These are phyloP conservation scores for Didymella arachidicola DNA, from an alignment of 2,329 filamentous ascomycete genomes.

Conservation along the genomic window DNA sequence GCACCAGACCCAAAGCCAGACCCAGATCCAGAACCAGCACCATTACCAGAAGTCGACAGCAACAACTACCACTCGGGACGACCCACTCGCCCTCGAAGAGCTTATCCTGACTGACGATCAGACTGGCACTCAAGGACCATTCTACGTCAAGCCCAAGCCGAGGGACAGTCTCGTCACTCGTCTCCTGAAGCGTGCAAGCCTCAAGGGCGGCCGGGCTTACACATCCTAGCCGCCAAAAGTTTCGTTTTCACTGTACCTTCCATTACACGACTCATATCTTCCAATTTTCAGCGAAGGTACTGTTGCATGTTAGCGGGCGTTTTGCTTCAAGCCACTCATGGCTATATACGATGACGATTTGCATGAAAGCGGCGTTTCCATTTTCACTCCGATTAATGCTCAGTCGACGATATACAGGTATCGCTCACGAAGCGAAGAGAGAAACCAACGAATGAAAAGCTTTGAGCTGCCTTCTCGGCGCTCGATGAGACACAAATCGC, in stretches of 20 bases:
- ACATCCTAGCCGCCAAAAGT: constrained; percentile 12
- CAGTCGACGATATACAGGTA: constrained; percentile 1
- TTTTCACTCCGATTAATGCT: constrained; percentile 5
- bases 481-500: constrained; percentile 8
- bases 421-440: not conserved
- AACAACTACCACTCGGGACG: constrained; percentile 47
- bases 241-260: not conserved
- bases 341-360: constrained; percentile 33
- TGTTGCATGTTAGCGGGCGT: constrained; percentile 40
- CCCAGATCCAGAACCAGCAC: constrained; percentile 8
- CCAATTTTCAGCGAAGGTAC: constrained; percentile 11
- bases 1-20: constrained; percentile 14
- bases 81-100: constrained; percentile 64
- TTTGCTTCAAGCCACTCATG: constrained; percentile 21
- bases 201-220: constrained; percentile 35
- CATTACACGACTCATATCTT: constrained; percentile 11
- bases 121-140: constrained; percentile 55
- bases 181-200: constrained; percentile 49
- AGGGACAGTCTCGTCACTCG: constrained; percentile 47
- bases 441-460: constrained; percentile 2
- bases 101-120: constrained; percentile 60
- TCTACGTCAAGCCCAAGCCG: constrained; percentile 52
- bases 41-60: constrained; percentile 10
- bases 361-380: constrained; percentile 38
- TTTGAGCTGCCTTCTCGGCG: not conserved